phyloP scores from a whole-genome alignment of 2,329 filamentous ascomycete species.

The Epichloe scottii region DNA sequence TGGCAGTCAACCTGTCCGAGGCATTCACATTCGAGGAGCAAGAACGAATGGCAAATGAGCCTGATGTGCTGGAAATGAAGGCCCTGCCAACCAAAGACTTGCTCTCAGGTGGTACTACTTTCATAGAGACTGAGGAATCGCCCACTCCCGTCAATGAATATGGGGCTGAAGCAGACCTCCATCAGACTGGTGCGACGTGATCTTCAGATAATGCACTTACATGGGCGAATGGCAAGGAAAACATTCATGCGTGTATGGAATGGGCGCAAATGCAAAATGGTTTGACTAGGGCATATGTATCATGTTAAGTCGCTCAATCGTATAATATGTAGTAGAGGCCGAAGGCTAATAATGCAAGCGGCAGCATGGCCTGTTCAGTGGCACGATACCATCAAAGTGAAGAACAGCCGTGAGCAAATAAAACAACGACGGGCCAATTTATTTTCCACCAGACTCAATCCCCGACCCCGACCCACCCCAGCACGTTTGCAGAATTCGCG shows the following conservation, averaged over 20 bases:
- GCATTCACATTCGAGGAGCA: conserved; percentile 47
- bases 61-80: conserved; percentile 37
- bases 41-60: conserved; percentile 37
- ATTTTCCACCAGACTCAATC: not conserved
- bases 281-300: no score
- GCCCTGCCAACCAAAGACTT: conserved; percentile 18
- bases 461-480: not conserved
- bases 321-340: no score
- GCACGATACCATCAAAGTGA: no score
- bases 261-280: not conserved
- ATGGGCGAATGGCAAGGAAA: not conserved
- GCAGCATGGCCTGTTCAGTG: no score
- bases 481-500: not conserved
- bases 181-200: not conserved
- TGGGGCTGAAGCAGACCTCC: not conserved
- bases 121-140: not conserved
- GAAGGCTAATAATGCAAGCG: no score
- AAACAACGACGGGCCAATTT: not conserved
- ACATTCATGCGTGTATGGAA: not conserved
- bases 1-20: conserved; percentile 52
- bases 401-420: not conserved
- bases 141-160: not conserved
- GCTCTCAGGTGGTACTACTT: conserved; percentile 7
- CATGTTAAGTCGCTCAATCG: no score
- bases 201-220: not conserved